Percentiles rank a stretch among this genome's conserved stretches.
Conservation (phyloP, 169 alveolate species). For the Plasmodium vivax region DNA sequence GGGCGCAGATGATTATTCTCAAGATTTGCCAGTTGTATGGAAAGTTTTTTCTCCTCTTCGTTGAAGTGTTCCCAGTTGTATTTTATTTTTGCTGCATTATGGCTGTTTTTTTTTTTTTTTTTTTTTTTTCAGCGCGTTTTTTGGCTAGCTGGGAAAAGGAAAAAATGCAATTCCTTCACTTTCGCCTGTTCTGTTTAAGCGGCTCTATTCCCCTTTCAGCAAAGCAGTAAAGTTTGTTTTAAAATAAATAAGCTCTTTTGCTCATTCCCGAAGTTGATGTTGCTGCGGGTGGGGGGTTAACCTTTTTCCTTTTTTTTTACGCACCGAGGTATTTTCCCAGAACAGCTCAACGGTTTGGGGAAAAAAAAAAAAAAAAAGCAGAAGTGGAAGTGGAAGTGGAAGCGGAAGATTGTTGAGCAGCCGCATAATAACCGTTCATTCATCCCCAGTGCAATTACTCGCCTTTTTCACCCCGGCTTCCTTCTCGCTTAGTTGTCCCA, state of each 20-base stretch:
- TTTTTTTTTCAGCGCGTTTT: background rate
- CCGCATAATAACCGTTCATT: background rate
- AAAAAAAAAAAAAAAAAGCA: background rate
- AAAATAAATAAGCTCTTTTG: background rate
- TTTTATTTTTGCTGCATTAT: background rate
- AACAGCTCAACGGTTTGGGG: background rate
- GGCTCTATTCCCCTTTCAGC: background rate
- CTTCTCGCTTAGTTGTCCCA: background rate
- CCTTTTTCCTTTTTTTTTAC: background rate
- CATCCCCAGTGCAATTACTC: background rate
- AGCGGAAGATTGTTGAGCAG: background rate
- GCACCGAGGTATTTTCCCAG: background rate
- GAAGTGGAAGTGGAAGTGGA: background rate
- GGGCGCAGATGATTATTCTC: background rate
- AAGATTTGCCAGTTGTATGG: background rate
- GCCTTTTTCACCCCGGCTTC: background rate
- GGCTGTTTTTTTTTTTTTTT: slow-evolving; percentile 2
- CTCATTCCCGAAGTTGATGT: background rate
- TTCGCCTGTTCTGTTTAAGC: background rate
- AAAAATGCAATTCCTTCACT: background rate
- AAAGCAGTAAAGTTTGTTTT: background rate
- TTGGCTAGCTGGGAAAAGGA: background rate
- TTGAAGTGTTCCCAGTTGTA: background rate
- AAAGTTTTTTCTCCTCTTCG: background rate
- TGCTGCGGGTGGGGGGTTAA: background rate